Percentiles rank a stretch among this genome's conserved stretches.
Conservation (phyloP, 2,329 filamentous ascomycete genomes). For the Pseudogymnoascus destructans region DNA sequence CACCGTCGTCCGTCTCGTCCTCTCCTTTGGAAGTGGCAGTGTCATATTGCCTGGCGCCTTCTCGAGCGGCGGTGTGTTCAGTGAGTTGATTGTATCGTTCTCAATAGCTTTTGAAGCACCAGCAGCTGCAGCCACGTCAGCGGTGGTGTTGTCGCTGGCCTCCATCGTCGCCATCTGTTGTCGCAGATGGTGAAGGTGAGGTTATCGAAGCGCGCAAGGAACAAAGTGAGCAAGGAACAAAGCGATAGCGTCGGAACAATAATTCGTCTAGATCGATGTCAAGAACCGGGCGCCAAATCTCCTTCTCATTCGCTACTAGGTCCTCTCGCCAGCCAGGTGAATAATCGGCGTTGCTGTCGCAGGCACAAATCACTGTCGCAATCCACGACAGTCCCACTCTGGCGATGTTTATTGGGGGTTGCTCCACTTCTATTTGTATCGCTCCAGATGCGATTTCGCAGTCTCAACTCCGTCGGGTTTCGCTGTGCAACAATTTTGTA, state of each 20-base stretch:
- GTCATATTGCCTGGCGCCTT: background rate
- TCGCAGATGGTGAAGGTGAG: background rate
- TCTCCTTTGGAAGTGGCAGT: slow-evolving; percentile 3
- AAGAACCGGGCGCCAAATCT: background rate
- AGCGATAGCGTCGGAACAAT: background rate
- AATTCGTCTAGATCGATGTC: background rate
- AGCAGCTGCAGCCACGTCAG: background rate
- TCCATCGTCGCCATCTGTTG: background rate
- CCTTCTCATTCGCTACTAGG: background rate
- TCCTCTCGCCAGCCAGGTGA: background rate
- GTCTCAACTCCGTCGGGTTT: background rate
- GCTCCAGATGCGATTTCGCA: background rate
- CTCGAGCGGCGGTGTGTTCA: background rate
- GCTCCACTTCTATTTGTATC: slow-evolving; percentile 7
- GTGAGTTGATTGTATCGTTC: background rate
- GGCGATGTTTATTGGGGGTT: slow-evolving; percentile 1
- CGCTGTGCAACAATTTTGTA: slow-evolving; percentile 5
- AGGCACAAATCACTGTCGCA: background rate
- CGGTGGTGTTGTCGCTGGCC: background rate
- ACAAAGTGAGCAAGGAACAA: slow-evolving; percentile 1
- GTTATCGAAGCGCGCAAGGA: background rate
- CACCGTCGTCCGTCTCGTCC: background rate
- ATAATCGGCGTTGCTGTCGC: background rate
- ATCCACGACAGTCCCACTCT: background rate
- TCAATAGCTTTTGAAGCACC: background rate